A percentile compares a stretch with the other conserved stretches of the same genome.
phyloP scores from a whole-genome alignment of 2,329 filamentous ascomycete genomes.

The Fusarium sp. region DNA sequence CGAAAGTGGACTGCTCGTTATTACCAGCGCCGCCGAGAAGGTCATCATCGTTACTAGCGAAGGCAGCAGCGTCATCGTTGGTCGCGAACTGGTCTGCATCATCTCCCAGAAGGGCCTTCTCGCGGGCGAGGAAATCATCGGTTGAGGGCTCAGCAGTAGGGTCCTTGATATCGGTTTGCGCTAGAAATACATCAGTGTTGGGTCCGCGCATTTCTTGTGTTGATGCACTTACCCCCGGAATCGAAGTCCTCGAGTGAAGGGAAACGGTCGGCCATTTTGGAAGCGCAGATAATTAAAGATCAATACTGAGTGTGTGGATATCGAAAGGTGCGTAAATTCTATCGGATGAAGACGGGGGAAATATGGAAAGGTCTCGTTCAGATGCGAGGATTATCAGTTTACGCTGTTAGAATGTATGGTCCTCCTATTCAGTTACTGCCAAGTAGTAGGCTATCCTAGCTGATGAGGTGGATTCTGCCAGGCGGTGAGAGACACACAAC shows the following conservation, averaged over 20 bases:
- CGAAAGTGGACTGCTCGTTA: constrained; percentile 69
- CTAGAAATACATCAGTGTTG: constrained; percentile 54
- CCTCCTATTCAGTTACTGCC: constrained; percentile 45
- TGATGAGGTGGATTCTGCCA: constrained; percentile 50
- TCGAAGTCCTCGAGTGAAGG: constrained; percentile 84
- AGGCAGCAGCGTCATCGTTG: constrained; percentile 74
- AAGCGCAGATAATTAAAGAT: constrained; percentile 1
- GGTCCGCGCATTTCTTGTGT: constrained; percentile 12
- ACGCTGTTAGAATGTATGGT: constrained; percentile 33
- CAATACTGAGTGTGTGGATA: background rate
- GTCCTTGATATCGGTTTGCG: constrained; percentile 73
- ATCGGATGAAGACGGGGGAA: background rate
- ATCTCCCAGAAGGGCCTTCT: constrained; percentile 89
- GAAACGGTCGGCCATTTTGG: constrained; percentile 79
- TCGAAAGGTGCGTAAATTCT: background rate
- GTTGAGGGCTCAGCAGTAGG: constrained; percentile 68
- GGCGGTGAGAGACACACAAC: constrained; percentile 45
- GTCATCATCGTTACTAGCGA: constrained; percentile 73
- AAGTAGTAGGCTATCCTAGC: constrained; percentile 42
- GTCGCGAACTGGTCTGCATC: constrained; percentile 92
- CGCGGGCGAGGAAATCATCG: constrained; percentile 90
- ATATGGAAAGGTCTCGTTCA: constrained; percentile 8
- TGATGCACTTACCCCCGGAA: constrained; percentile 63
- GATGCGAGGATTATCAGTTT: constrained; percentile 28
- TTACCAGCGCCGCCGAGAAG: constrained; percentile 78